A percentile compares a stretch with the other conserved stretches of the same genome.
phyloP scores from a whole-genome alignment of 768 basidiomycete genomes.

The Hypholoma fasciculare region DNA sequence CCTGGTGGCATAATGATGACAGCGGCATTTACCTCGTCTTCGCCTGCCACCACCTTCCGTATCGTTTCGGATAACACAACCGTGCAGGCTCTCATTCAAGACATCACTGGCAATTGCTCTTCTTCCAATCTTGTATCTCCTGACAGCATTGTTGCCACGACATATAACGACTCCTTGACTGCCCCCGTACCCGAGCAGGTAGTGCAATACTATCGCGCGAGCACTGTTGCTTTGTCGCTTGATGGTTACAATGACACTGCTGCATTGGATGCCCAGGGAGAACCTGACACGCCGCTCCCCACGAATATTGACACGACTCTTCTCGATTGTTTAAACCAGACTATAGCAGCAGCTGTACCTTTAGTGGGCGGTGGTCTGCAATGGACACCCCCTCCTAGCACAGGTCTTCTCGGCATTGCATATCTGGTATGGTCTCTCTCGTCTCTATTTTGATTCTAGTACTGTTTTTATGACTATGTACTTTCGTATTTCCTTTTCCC shows the following conservation, averaged over 20 bases:
- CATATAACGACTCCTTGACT: constrained; percentile 31
- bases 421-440: constrained; percentile 23
- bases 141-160: constrained; percentile 18
- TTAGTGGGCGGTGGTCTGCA: constrained; percentile 41
- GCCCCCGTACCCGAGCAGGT: constrained; percentile 52
- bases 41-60: constrained; percentile 40
- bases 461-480: background rate
- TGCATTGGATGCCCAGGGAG: constrained; percentile 35
- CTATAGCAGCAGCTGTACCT: constrained; percentile 59
- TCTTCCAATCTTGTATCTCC: constrained; percentile 22
- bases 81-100: constrained; percentile 38
- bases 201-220: constrained; percentile 70
- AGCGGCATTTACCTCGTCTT: constrained; percentile 38
- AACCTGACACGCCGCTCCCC: constrained; percentile 52
- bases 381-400: constrained; percentile 16
- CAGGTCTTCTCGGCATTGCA: constrained; percentile 19
- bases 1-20: constrained; percentile 49
- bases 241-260: constrained; percentile 71
- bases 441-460: constrained; percentile 11
- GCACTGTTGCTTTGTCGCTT: constrained; percentile 59
- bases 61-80: constrained; percentile 51
- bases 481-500: background rate
- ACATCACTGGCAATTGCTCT: constrained; percentile 42
- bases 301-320: constrained; percentile 46
- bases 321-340: constrained; percentile 59